Conservation (phyloP, 176 grass and related monocot species). For the Puccinellia tenuiflora region DNA sequence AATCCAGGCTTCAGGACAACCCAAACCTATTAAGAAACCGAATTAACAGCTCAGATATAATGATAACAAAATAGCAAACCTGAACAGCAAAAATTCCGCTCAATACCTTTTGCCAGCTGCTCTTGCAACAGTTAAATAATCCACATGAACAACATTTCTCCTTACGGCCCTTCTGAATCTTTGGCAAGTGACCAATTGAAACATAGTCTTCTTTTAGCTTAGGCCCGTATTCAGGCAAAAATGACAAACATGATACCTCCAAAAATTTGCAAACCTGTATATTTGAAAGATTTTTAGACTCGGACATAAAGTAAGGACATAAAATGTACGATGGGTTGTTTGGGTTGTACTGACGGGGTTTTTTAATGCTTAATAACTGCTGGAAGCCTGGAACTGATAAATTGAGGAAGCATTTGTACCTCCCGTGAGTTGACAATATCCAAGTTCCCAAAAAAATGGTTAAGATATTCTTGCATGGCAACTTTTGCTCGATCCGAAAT, state of each 20-base stretch:
- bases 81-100: not conserved
- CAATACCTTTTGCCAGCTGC: slow-evolving; percentile 92
- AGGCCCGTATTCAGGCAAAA: slow-evolving; percentile 89
- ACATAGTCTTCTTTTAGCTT: slow-evolving; percentile 98
- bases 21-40: slow-evolving; percentile 67
- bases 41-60: slow-evolving; percentile 29
- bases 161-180: slow-evolving; percentile 63
- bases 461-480: slow-evolving; percentile 97
- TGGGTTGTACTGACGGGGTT: not conserved
- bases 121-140: slow-evolving; percentile 84
- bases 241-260: slow-evolving; percentile 92
- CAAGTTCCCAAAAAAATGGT: slow-evolving; percentile 94
- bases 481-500: slow-evolving; percentile 87
- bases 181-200: slow-evolving; percentile 87
- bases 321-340: slow-evolving; percentile 1
- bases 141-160: slow-evolving; percentile 59
- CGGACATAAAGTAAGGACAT: slow-evolving; percentile 13
- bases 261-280: slow-evolving; percentile 95
- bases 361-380: slow-evolving; percentile 19
- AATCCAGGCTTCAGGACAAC: slow-evolving; percentile 94
- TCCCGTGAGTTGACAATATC: slow-evolving; percentile 95
- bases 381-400: not conserved
- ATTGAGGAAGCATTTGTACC: slow-evolving; percentile 42
- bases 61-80: slow-evolving; percentile 13
- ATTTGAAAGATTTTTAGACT: slow-evolving; percentile 7